These are phyloP conservation scores for Elsinoe necatrix DNA, from an alignment of 2,329 filamentous ascomycete genomes.

Conservation along the genomic window DNA sequence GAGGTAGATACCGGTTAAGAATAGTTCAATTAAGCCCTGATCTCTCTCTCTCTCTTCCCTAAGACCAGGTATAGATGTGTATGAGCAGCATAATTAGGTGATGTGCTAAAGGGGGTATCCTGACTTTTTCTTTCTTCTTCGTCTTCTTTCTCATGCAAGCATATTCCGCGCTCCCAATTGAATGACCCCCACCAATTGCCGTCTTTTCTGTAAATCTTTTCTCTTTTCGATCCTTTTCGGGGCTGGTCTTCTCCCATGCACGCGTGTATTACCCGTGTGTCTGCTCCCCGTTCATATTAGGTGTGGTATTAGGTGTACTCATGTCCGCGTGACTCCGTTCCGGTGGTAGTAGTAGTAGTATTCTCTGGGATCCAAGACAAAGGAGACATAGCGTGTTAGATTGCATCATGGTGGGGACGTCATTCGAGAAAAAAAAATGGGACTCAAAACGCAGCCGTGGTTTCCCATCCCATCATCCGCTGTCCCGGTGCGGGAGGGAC, in stretches of 20 bases:
- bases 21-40: background rate
- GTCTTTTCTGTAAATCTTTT: background rate
- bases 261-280: too few species aligned
- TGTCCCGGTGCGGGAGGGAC: constrained; percentile 8
- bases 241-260: too few species aligned
- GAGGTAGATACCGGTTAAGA: too few species aligned
- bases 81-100: background rate
- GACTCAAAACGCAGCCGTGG: constrained; percentile 5
- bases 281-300: too few species aligned
- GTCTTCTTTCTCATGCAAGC: background rate
- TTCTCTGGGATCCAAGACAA: too few species aligned
- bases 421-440: constrained; percentile 14
- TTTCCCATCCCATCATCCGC: constrained; percentile 11
- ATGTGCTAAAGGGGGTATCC: background rate
- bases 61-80: background rate
- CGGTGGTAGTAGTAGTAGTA: constrained; percentile 2
- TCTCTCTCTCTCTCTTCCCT: background rate
- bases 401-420: background rate
- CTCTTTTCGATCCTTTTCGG: too few species aligned
- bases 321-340: constrained; percentile 14
- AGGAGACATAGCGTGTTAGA: background rate
- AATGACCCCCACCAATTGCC: background rate
- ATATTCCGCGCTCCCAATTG: background rate
- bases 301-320: constrained; percentile 2
- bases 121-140: background rate